Evolutionary conservation across 495 filamentous ascomycete species (phyloP), one percentile per base, ranked within the genome.

Genomic region (Aspergillus haitiensis): DNA sequence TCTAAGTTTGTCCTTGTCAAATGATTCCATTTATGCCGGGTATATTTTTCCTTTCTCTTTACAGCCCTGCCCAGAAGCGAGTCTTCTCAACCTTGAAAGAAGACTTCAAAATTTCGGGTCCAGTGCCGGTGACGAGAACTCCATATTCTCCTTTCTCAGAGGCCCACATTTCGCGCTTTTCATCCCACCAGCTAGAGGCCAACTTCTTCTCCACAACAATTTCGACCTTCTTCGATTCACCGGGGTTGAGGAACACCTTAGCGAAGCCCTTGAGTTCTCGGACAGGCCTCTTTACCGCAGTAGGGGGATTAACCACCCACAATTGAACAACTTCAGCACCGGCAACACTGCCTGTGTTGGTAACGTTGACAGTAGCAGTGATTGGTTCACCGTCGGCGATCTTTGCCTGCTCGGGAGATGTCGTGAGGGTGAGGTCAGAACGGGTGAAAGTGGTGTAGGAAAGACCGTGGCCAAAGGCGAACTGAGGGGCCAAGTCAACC

Each of bases 381-480:
- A 91, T 75, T 0, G 74, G 79, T 13, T 81, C 80, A 2, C 78
- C 79, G 31, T 64, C 67, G n/a, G 61, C 16, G 53, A 67, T 66
- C n/a, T 59, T 55, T 72, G 70, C 2, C 35, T 69, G 55, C 42
- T 74, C 73, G 0, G 71, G 70, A 0, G 58, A 55, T 4, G 72
- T 73, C 16, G 58, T 18, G 31, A 90, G 71, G 1, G 74, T 78
- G 15, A 89, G 82, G 18, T 84, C 73, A 11, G 84, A 83, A 67
- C 90, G 91, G 34, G 78, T 71, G 68, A 95, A 95, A 6, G 78
- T 85, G 0, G 91, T 90, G 71, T 94, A 95, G 0, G 87, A 90
- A 9, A 96, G 82, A 18, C 91, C 91, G 68, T 93, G 86, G 46
- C 91, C 91, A 66, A 96, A 95, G 48, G 87, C 78, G 74, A 94